Base-by-base conservation (phyloP, 352 stramenopile genomes). In the Pythium volutum region DNA sequence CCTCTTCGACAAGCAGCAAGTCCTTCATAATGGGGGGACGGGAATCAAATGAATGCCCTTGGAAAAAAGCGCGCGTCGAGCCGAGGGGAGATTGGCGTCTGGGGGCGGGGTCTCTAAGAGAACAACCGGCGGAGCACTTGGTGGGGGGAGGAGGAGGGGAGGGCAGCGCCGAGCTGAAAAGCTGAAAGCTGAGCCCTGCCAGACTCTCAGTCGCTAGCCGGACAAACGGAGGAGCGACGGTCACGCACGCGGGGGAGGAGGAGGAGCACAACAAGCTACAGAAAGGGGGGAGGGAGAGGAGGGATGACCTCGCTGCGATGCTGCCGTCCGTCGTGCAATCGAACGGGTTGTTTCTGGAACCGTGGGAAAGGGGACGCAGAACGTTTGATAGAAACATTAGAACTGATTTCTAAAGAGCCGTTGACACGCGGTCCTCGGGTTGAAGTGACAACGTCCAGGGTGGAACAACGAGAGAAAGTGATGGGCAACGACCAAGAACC, bases 1-100 rank as follows among this genome's bases (percentile, higher is more conserved):
- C 83, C 53, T 69, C 66, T 51, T 91, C 81, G 15, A 95, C 71
- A 73, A 93, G 87, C 49, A 95, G 70, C 60, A 95, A 67, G 75
- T 95, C 84, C 62, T 77, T 76, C 74, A 81, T 79, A 29, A 31
- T 64, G 61, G 20, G 46, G 14, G 39, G 6, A 18, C 2, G 42
- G 12, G 52, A 57, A 36, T n/a, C n/a, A n/a, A n/a, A n/a, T n/a
- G n/a, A n/a, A n/a, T n/a, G n/a, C n/a, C n/a, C n/a, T n/a, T n/a
- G n/a, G n/a, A n/a, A n/a, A n/a, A n/a, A 12, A 51, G 29, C 22
- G 22, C n/a, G n/a, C n/a, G 18, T 16, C 5, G 36, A 43, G 41
- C 15, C 6, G 25, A 49, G 36, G 41, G 34, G 41, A 41, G 29
- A 41, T 25, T 38, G 34, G 38, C 4, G n/a, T 47, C 20, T 33